Evolutionary conservation across 1,284 basidiomycete species (phyloP).

Genomic region (Fomes fomentarius): DNA sequence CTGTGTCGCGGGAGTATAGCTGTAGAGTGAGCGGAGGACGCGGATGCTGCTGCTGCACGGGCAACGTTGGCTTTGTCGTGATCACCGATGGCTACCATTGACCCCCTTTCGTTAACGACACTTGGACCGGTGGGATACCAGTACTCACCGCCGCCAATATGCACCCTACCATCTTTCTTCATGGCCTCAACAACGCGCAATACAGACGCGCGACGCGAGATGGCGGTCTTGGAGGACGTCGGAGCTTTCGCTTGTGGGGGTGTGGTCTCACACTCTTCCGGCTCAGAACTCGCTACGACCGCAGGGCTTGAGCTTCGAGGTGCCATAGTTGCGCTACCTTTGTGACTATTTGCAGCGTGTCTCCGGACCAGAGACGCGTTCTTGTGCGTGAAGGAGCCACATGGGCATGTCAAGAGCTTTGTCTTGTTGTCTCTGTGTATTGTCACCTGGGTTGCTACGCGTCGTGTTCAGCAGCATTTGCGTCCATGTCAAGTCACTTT

Average conservation of each 20-base stretch:
- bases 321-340: neutral
- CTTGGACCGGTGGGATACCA: neutral
- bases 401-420: conserved; percentile 12
- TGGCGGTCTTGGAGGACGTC: neutral
- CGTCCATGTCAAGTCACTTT: neutral
- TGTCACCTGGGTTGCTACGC: conserved; percentile 10
- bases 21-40: no score
- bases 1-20: no score
- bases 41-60: neutral
- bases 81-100: neutral
- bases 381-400: conserved; percentile 9
- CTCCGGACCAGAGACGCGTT: conserved; percentile 7
- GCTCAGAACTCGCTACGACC: neutral
- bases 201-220: neutral
- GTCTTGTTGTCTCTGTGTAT: conserved; percentile 15
- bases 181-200: neutral
- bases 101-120: neutral
- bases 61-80: neutral
- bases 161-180: neutral
- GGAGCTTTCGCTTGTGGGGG: neutral
- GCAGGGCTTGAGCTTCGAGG: neutral
- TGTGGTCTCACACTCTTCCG: neutral
- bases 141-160: neutral
- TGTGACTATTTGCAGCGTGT: conserved; percentile 12
- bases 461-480: neutral